These are phyloP conservation scores for Hortiboletus rubellus DNA, from an alignment of 1,284 basidiomycete species.

Conservation along the genomic window DNA sequence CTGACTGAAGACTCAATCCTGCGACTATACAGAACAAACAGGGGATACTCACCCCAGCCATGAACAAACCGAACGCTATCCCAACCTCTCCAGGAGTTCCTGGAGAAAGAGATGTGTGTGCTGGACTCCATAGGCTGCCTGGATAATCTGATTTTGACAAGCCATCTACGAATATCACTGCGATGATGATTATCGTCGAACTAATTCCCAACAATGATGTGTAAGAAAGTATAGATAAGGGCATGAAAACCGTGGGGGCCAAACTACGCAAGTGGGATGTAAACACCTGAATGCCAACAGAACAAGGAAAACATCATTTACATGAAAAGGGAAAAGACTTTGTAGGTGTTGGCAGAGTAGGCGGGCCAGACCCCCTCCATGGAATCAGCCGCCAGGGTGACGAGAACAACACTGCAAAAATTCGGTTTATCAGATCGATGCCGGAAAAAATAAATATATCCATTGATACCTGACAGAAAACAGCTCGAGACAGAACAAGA, in stretches of 20 bases:
- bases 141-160: constrained; percentile 76
- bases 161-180: constrained; percentile 85
- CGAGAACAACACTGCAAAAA: constrained; percentile 67
- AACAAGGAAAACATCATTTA: constrained; percentile 38
- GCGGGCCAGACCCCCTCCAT: constrained; percentile 69
- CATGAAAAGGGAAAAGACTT: constrained; percentile 73
- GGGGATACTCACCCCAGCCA: constrained; percentile 77
- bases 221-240: constrained; percentile 81
- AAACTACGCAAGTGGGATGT: constrained; percentile 46
- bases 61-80: constrained; percentile 84
- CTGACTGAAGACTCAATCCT: constrained; percentile 34
- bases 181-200: constrained; percentile 75
- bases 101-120: constrained; percentile 65
- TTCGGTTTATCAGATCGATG: neutral
- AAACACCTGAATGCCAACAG: neutral
- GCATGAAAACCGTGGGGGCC: constrained; percentile 82
- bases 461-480: constrained; percentile 70
- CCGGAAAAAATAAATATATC: neutral
- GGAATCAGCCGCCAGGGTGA: constrained; percentile 87
- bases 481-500: constrained; percentile 82
- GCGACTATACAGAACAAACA: neutral
- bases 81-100: constrained; percentile 63
- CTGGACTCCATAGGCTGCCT: constrained; percentile 80
- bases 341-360: constrained; percentile 72
- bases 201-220: constrained; percentile 84